A percentile compares a stretch with the other conserved stretches of the same genome.
Conservation (phyloP, 1,139 yeast species). For the Wickerhamiella infanticola region DNA sequence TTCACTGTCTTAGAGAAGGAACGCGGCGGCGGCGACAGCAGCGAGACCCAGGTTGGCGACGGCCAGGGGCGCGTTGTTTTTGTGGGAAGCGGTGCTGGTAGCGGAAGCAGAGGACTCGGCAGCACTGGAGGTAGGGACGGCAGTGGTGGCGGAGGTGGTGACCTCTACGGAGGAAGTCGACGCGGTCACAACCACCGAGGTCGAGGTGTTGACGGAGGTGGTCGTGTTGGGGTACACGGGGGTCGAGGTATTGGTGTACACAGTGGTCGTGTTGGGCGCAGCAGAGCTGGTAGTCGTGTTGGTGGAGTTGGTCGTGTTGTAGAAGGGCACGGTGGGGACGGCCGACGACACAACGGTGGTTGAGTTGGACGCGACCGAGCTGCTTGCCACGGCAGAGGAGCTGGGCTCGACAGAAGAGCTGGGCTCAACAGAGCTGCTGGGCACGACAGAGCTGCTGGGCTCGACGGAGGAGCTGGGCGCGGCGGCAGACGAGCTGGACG, state of each 20-base stretch:
- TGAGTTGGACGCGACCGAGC: neutral
- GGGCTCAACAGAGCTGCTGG: neutral
- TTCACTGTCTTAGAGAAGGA: neutral
- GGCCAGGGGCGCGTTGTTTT: neutral
- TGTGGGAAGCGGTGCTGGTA: neutral
- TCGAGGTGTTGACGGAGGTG: neutral
- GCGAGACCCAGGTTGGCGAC: conserved; percentile 1
- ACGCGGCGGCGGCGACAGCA: conserved; percentile 4
- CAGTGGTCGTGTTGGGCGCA: neutral
- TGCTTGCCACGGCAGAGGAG: neutral
- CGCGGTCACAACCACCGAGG: neutral
- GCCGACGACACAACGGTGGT: neutral
- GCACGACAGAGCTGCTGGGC: neutral
- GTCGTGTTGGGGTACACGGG: neutral
- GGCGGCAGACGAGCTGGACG: neutral
- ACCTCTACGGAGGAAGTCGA: neutral
- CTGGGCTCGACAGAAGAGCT: neutral
- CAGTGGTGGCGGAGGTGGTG: neutral
- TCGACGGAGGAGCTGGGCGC: neutral
- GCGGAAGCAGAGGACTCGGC: neutral
- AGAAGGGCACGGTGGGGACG: neutral
- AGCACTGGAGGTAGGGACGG: neutral
- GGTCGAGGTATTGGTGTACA: neutral
- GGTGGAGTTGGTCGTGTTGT: neutral
- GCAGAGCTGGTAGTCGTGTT: neutral